Evolutionary conservation across 306 rosid genomes (phyloP).

Genomic region (Vigna mungo): DNA sequence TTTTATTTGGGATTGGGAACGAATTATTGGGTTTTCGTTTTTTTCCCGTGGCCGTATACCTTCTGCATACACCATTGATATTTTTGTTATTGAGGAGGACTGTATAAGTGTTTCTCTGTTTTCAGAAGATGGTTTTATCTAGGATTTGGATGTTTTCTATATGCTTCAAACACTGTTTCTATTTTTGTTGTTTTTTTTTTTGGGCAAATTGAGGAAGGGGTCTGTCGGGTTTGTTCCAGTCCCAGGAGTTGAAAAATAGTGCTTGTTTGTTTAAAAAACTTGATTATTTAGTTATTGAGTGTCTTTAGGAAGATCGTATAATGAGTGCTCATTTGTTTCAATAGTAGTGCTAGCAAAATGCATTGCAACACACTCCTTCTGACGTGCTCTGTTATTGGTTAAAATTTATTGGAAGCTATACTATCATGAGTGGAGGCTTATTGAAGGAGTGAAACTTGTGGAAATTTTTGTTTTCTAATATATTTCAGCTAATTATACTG

Average conservation of each 20-base stretch:
- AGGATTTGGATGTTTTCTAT: background rate
- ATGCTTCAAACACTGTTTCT: background rate
- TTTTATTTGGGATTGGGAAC: constrained; percentile 29
- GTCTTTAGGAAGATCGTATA: constrained; percentile 64
- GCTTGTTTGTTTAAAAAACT: constrained; percentile 1
- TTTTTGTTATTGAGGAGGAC: background rate
- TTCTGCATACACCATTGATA: background rate
- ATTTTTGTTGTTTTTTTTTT: background rate
- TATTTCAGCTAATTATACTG: background rate
- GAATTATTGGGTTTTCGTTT: constrained; percentile 13
- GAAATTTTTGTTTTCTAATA: background rate
- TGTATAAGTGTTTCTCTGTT: background rate
- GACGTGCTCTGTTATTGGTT: background rate
- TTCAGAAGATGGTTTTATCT: background rate
- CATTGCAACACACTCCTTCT: background rate
- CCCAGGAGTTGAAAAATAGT: background rate
- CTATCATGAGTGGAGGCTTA: background rate
- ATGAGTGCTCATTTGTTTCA: background rate
- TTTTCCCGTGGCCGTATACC: background rate
- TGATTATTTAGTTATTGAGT: background rate
- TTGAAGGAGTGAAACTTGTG: background rate
- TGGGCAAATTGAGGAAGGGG: background rate
- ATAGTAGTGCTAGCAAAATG: background rate
- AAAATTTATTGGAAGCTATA: background rate
- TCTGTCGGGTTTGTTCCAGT: background rate